Conservation (phyloP, 2,329 filamentous ascomycete genomes). For the Trichoderma harzianum region DNA sequence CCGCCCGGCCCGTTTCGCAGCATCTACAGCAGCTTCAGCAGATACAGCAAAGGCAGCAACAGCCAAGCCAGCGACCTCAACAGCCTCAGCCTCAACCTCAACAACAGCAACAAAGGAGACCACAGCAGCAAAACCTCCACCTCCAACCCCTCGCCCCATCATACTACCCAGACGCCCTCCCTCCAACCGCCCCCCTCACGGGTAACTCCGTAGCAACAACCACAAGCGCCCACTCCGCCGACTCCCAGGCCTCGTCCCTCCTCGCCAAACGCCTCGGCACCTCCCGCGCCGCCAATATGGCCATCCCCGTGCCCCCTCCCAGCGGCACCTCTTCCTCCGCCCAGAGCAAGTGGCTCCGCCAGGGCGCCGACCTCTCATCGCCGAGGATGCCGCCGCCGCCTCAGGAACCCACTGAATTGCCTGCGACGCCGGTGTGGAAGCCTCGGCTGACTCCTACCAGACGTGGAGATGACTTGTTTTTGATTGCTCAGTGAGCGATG, state of each 20-base stretch:
- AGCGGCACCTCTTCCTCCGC: slow-evolving; percentile 18
- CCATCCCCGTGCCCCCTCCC: slow-evolving; percentile 30
- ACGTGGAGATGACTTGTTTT: slow-evolving; percentile 62
- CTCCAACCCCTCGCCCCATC: slow-evolving; percentile 16
- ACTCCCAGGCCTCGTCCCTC: slow-evolving; percentile 45
- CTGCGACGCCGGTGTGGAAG: slow-evolving; percentile 34
- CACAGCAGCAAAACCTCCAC: slow-evolving; percentile 22
- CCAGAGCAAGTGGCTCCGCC: slow-evolving; percentile 20
- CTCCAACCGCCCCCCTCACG: slow-evolving; percentile 16
- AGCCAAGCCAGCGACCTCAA: neutral
- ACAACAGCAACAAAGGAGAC: slow-evolving; percentile 22
- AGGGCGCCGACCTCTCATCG: neutral
- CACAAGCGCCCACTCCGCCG: slow-evolving; percentile 36
- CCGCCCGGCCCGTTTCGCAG: slow-evolving; percentile 3
- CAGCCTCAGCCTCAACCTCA: slow-evolving; percentile 21
- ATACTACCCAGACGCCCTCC: slow-evolving; percentile 7
- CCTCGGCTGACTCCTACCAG: slow-evolving; percentile 65
- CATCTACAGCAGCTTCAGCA: slow-evolving; percentile 23
- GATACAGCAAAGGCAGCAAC: slow-evolving; percentile 15
- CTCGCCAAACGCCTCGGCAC: slow-evolving; percentile 52
- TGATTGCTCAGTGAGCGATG: slow-evolving; percentile 47
- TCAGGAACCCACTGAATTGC: slow-evolving; percentile 11
- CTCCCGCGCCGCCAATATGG: slow-evolving; percentile 47
- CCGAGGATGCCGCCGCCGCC: slow-evolving; percentile 3
- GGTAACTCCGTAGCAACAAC: slow-evolving; percentile 23